Conservation (phyloP, 768 basidiomycete species). For the Scleroderma bovista region DNA sequence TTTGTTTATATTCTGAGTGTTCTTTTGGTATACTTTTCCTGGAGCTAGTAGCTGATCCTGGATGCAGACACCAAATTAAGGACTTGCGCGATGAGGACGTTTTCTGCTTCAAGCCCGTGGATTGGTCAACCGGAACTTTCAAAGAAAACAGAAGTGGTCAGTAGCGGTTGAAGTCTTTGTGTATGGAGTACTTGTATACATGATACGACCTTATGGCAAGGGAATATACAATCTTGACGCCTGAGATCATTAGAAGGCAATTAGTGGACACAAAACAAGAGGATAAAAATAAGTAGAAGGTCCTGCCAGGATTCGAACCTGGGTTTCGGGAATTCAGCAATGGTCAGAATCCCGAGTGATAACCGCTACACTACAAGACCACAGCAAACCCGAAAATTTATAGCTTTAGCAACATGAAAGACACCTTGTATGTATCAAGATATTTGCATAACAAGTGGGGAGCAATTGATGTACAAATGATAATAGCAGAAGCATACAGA, state of each 20-base stretch:
- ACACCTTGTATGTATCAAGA: no score
- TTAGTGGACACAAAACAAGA: no score
- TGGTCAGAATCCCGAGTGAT: conserved; percentile 36
- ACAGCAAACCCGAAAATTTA: no score
- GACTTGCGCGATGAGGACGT: conserved; percentile 52
- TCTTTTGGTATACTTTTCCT: not conserved
- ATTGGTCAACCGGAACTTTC: not conserved
- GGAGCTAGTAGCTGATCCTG: conserved; percentile 3
- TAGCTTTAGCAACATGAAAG: no score
- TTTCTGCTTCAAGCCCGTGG: conserved; percentile 20
- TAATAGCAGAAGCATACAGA: not conserved
- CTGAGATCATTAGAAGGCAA: not conserved
- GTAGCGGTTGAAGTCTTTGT: no score
- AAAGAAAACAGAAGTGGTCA: not conserved
- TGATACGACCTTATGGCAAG: no score
- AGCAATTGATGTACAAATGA: not conserved
- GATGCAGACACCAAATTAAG: conserved; percentile 43
- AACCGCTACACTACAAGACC: conserved; percentile 35
- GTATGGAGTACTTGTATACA: not conserved
- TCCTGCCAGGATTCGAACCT: conserved; percentile 6
- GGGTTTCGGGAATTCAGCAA: conserved; percentile 1
- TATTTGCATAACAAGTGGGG: no score
- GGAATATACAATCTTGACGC: no score
- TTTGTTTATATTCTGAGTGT: no score
- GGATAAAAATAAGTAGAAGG: no score